Conservation (phyloP, 2,329 filamentous ascomycete species). For the Apiospora saccharicola region DNA sequence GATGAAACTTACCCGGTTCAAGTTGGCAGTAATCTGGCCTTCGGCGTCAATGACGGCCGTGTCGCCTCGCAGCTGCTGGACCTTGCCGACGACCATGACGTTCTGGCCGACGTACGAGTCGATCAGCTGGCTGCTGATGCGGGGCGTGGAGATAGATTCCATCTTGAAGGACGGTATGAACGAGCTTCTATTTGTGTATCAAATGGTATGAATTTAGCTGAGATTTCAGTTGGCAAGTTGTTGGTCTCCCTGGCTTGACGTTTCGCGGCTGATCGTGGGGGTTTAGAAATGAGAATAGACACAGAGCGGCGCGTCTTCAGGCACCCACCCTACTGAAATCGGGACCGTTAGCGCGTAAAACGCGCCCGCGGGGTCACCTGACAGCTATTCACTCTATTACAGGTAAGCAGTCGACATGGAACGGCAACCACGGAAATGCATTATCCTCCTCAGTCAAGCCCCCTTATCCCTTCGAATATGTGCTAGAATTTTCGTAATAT, state of each 20-base stretch:
- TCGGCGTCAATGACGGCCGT: slow-evolving; percentile 81
- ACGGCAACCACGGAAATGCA: neutral
- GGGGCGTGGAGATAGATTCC: slow-evolving; percentile 77
- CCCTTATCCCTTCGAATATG: neutral
- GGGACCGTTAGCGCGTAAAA: neutral
- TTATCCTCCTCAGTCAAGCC: neutral
- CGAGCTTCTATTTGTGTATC: neutral
- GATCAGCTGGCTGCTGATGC: slow-evolving; percentile 82
- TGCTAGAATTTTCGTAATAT: neutral
- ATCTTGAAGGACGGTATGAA: slow-evolving; percentile 52
- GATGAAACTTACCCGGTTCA: slow-evolving; percentile 70
- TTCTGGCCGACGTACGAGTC: slow-evolving; percentile 76
- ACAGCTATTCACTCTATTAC: neutral
- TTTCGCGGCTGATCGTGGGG: neutral
- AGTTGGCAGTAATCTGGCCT: slow-evolving; percentile 75
- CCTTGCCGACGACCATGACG: slow-evolving; percentile 86
- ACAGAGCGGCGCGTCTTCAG: neutral
- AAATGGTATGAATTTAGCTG: neutral
- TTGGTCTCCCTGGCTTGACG: neutral
- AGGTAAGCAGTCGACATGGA: neutral
- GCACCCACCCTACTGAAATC: neutral
- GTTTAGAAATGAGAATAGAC: neutral
- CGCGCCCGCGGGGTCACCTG: slow-evolving; percentile 18
- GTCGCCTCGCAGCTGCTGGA: slow-evolving; percentile 82
- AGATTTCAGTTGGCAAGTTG: neutral